A percentile compares a stretch with the other conserved stretches of the same genome.
Evolutionary conservation across 257 asterid species (phyloP).

Genomic region (Solanum acaule): DNA sequence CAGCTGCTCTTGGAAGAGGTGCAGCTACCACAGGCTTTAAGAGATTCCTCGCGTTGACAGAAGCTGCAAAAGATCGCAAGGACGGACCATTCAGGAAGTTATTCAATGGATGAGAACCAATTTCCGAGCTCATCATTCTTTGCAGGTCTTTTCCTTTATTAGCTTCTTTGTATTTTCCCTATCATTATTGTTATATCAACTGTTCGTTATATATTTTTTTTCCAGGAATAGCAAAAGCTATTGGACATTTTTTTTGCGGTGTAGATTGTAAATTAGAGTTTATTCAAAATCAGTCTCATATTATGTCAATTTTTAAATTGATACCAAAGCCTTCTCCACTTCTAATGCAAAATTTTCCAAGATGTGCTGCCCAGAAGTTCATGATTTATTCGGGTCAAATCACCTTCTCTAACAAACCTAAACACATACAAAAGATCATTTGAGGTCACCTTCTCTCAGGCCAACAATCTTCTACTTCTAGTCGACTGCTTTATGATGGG

Average conservation of each 20-base stretch:
- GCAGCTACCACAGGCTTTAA: conserved; percentile 92
- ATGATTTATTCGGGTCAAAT: not conserved
- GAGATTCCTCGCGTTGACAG: conserved; percentile 84
- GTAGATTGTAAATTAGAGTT: conserved; percentile 1
- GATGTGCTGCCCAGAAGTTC: not conserved
- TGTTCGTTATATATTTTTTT: not conserved
- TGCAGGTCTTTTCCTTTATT: not conserved
- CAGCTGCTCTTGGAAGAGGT: conserved; percentile 97
- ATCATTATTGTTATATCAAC: not conserved
- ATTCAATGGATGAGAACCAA: conserved; percentile 51
- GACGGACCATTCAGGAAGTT: conserved; percentile 92
- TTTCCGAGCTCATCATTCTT: not conserved
- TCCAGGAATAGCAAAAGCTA: not conserved
- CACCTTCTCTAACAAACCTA: not conserved
- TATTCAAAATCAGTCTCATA: not conserved
- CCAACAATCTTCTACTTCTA: not conserved
- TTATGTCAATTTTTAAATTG: not conserved
- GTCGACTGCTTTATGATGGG: not conserved
- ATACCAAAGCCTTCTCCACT: not conserved
- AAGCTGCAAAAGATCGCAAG: conserved; percentile 86
- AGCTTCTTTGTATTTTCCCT: not conserved
- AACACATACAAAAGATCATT: no score
- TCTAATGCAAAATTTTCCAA: not conserved
- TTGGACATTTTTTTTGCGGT: not conserved
- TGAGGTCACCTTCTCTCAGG: not conserved